These are phyloP conservation scores for Lomentospora prolificans DNA, from an alignment of 2,329 filamentous ascomycete species.

Conservation along the genomic window DNA sequence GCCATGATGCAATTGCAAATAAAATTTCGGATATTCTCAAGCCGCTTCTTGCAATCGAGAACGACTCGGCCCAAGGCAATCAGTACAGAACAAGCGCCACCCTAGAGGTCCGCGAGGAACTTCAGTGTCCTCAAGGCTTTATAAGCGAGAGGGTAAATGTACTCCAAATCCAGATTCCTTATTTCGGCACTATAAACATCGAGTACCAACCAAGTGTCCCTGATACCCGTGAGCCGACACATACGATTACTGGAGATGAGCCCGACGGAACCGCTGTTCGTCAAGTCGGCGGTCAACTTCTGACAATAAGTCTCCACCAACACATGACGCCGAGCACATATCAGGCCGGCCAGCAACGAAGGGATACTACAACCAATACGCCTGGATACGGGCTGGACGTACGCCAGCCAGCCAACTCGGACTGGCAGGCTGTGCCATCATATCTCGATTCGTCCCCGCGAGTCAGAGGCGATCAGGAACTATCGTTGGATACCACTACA, in stretches of 20 bases:
- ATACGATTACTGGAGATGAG: too few species aligned
- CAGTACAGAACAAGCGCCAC: not conserved
- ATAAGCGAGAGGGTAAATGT: not conserved
- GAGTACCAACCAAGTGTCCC: not conserved
- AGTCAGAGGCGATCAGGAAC: not conserved
- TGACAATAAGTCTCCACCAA: too few species aligned
- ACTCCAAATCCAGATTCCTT: not conserved
- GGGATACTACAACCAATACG: not conserved
- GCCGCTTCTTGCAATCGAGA: conserved; percentile 23
- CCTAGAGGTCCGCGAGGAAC: not conserved
- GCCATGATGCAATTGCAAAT: conserved; percentile 21
- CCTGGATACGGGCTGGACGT: not conserved
- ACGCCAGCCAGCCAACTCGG: not conserved
- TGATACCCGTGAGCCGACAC: not conserved
- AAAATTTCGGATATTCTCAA: conserved; percentile 22
- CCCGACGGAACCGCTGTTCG: too few species aligned
- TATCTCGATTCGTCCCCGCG: not conserved
- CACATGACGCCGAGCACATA: not conserved
- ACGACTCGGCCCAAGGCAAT: conserved; percentile 7
- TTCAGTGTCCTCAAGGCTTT: not conserved
- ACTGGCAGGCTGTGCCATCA: not conserved
- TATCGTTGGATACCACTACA: too few species aligned
- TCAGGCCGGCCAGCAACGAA: not conserved
- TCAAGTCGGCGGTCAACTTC: too few species aligned
- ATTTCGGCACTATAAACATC: not conserved